Conservation (phyloP, 2,329 filamentous ascomycete species). For the Periglandula ipomoeae region DNA sequence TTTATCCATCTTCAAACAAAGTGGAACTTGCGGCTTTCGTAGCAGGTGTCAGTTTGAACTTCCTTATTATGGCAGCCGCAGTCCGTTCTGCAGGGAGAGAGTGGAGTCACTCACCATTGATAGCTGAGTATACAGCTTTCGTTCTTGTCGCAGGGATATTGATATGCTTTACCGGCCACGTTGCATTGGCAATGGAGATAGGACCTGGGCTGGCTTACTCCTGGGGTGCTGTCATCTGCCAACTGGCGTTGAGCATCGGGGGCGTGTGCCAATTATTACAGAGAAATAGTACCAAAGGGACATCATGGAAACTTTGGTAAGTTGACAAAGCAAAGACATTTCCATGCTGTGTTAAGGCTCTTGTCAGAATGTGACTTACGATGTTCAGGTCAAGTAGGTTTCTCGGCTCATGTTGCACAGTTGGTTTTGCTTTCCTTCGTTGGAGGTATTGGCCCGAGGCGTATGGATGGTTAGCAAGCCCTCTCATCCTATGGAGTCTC, state of each 20-base stretch:
- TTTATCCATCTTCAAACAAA: slow-evolving; percentile 9
- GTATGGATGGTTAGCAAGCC: slow-evolving; percentile 8
- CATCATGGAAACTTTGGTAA: slow-evolving; percentile 9
- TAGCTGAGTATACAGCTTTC: slow-evolving; percentile 7
- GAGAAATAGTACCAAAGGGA: slow-evolving; percentile 9
- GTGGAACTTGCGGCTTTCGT: slow-evolving; percentile 9
- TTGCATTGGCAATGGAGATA: slow-evolving; percentile 10
- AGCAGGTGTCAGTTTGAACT: slow-evolving; percentile 8
- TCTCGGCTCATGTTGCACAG: slow-evolving; percentile 9
- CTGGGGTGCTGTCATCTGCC: slow-evolving; percentile 12
- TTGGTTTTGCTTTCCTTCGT: slow-evolving; percentile 9
- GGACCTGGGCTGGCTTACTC: slow-evolving; percentile 11
- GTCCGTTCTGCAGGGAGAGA: slow-evolving; percentile 7
- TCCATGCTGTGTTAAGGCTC: neutral
- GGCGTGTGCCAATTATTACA: slow-evolving; percentile 10
- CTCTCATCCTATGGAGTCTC: slow-evolving; percentile 9
- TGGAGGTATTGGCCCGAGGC: slow-evolving; percentile 11
- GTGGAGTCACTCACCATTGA: slow-evolving; percentile 9
- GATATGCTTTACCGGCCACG: slow-evolving; percentile 10
- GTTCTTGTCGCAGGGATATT: slow-evolving; percentile 6
- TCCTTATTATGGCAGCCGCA: slow-evolving; percentile 9
- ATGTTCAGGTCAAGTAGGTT: slow-evolving; percentile 9
- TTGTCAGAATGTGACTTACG: neutral
- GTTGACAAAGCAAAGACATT: neutral
- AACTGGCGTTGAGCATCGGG: slow-evolving; percentile 9